Base-by-base conservation (phyloP, 495 filamentous ascomycete genomes). In the Chaetomium tenue region DNA sequence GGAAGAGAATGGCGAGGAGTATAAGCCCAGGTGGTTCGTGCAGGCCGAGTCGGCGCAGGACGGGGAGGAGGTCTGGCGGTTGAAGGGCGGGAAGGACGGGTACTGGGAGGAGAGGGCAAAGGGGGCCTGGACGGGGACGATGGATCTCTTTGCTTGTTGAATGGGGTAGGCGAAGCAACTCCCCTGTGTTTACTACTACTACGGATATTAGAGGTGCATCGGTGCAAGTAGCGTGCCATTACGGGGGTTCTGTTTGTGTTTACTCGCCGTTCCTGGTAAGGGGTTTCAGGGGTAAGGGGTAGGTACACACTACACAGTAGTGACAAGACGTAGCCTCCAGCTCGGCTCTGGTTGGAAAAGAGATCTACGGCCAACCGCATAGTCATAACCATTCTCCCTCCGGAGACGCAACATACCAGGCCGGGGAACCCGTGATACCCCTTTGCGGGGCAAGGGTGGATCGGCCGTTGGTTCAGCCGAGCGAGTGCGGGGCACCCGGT, bases 91-190 rank as follows among this genome's bases (percentile, higher is more conserved):
- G 8, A 90, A 87, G 74, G 91, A 92, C 18, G 88, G 88, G 30
- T 98, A 98, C 77, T 98, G 93, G 94, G 94, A 96, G 69, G 88
- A 91, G 76, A 82, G 94, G 65, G 81, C 72, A 0, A 84, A 76
- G 67, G 87, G 88, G 2, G 78, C 77, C 25, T 98, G 91, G 91
- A 76, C 76, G 12, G 87, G 86, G 20, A 83, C 93, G 52, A 79
- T 85, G 63, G 82, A 87, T 68, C 84, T 98, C 53, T 95, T 97
- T 66, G 57, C 59, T 44, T 66, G 37, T 42, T 72, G 64, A 18
- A 44, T 11, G 40, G 33, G 40, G 15, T 6, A 5, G 5, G 30
- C 56, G 11, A 22, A 37, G 56, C 22, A 18, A 13, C 5, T 15
- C 44, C 12, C 18, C 18, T 39, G 16, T 33, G 46, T 47, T 26